Evolutionary conservation across 768 basidiomycete species (phyloP).

Genomic region (Leccinum uliginosum): DNA sequence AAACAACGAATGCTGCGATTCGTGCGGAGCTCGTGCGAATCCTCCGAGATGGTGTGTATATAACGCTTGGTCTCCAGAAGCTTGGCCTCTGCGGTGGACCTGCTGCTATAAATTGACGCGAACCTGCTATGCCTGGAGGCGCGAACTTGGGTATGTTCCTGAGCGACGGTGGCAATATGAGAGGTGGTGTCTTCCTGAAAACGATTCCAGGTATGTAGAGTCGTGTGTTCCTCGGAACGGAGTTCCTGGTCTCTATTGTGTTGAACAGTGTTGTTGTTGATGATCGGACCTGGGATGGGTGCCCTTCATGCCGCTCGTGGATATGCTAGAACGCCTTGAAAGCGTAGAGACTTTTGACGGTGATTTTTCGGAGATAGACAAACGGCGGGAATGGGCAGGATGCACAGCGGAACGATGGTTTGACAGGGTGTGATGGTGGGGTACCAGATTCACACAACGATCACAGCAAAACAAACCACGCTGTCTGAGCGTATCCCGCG

Average conservation of each 20-base stretch:
- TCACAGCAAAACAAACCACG: slow-evolving; percentile 32
- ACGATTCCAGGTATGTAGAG: slow-evolving; percentile 8
- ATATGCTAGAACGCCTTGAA: slow-evolving; percentile 19
- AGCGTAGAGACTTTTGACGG: slow-evolving; percentile 7
- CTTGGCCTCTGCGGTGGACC: slow-evolving; percentile 12
- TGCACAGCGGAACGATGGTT: slow-evolving; percentile 26
- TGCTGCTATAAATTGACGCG: slow-evolving; percentile 15
- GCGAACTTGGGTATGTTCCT: slow-evolving; percentile 14
- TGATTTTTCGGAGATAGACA: slow-evolving; percentile 19
- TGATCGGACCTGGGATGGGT: neutral
- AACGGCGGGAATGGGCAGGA: slow-evolving; percentile 24
- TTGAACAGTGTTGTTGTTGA: slow-evolving; percentile 10
- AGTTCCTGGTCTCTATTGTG: slow-evolving; percentile 10
- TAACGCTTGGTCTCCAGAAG: slow-evolving; percentile 22
- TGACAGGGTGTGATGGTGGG: slow-evolving; percentile 28
- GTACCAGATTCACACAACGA: slow-evolving; percentile 32
- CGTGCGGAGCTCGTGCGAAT: slow-evolving; percentile 20
- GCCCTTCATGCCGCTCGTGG: slow-evolving; percentile 5
- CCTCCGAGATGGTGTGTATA: slow-evolving; percentile 28
- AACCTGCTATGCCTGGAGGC: slow-evolving; percentile 10
- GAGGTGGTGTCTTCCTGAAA: slow-evolving; percentile 14
- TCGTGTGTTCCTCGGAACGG: slow-evolving; percentile 17
- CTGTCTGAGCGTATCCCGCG: slow-evolving; percentile 21
- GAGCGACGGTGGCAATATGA: slow-evolving; percentile 1
- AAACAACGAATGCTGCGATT: slow-evolving; percentile 13